These are phyloP conservation scores for Boletus semigastroideus DNA, from an alignment of 1,284 basidiomycete genomes.

Conservation along the genomic window DNA sequence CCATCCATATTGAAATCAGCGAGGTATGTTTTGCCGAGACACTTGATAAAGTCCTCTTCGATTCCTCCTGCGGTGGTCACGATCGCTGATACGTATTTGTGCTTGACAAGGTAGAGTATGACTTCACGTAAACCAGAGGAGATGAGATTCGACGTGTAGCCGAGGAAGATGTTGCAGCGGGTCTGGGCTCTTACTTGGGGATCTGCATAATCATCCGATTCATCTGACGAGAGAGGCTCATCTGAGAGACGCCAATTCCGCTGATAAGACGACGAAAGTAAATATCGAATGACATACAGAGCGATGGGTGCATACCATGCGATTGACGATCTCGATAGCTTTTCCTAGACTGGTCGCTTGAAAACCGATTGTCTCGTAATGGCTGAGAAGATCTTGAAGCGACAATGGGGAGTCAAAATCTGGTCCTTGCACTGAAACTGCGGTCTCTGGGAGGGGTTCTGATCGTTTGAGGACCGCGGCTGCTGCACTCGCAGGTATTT, in stretches of 20 bases:
- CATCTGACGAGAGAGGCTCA: conserved; percentile 68
- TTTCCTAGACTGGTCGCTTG: conserved; percentile 90
- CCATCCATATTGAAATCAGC: conserved; percentile 94
- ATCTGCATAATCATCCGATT: conserved; percentile 61
- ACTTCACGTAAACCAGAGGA: conserved; percentile 96
- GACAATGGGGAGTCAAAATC: conserved; percentile 76
- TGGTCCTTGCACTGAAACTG: conserved; percentile 83
- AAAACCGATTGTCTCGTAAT: conserved; percentile 92
- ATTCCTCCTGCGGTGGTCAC: conserved; percentile 99
- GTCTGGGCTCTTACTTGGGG: conserved; percentile 64
- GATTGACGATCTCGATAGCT: conserved; percentile 89
- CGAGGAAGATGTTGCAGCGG: conserved; percentile 89
- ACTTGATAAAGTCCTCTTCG: conserved; percentile 99
- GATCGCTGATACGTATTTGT: conserved; percentile 87
- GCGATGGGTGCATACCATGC: conserved; percentile 61
- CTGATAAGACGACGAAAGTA: conserved; percentile 39
- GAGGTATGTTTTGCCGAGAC: conserved; percentile 92
- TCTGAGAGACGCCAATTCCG: conserved; percentile 83
- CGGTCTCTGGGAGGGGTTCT: conserved; percentile 70
- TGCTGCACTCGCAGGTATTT: conserved; percentile 57
- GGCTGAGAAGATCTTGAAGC: conserved; percentile 70
- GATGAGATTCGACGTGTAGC: conserved; percentile 98
- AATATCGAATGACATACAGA: conserved; percentile 8
- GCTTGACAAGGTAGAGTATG: conserved; percentile 90
- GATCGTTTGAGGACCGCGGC: conserved; percentile 79